phyloP scores from a whole-genome alignment of 257 asterid species.

The Datura wrightii region DNA sequence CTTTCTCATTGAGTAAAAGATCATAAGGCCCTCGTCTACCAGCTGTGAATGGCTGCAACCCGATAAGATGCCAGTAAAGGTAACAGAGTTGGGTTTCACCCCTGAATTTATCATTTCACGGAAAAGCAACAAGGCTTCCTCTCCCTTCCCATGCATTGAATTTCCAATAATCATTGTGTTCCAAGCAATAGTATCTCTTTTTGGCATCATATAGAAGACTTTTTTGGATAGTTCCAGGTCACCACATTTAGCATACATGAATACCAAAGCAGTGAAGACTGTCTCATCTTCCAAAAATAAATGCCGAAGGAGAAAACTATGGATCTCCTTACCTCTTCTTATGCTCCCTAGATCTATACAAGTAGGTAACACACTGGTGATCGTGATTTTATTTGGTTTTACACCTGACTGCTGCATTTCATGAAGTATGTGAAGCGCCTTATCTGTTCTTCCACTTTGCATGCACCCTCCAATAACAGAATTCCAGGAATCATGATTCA shows the following conservation, averaged over 20 bases:
- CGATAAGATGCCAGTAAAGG: constrained; percentile 66
- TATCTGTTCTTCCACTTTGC: constrained; percentile 55
- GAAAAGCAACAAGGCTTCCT: constrained; percentile 57
- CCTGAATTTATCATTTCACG: constrained; percentile 55
- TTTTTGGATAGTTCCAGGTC: constrained; percentile 50
- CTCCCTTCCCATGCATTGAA: constrained; percentile 79
- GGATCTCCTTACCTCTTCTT: constrained; percentile 67
- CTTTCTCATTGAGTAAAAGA: constrained; percentile 60
- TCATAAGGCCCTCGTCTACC: constrained; percentile 58
- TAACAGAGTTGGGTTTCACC: constrained; percentile 62
- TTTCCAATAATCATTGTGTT: constrained; percentile 67
- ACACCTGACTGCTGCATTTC: constrained; percentile 61
- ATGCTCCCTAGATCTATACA: constrained; percentile 57
- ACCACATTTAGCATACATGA: constrained; percentile 73
- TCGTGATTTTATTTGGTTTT: constrained; percentile 66
- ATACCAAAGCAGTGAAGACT: constrained; percentile 61
- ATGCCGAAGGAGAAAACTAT: constrained; percentile 51
- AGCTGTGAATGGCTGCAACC: constrained; percentile 77
- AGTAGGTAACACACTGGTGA: constrained; percentile 59
- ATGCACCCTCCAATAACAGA: constrained; percentile 65
- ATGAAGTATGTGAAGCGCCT: constrained; percentile 53
- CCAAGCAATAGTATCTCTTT: constrained; percentile 69
- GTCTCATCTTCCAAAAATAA: constrained; percentile 50
- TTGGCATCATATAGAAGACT: constrained; percentile 53
- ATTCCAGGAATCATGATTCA: constrained; percentile 65